Base-by-base conservation (phyloP, 306 rosid genomes). In the Sophora flavescens region DNA sequence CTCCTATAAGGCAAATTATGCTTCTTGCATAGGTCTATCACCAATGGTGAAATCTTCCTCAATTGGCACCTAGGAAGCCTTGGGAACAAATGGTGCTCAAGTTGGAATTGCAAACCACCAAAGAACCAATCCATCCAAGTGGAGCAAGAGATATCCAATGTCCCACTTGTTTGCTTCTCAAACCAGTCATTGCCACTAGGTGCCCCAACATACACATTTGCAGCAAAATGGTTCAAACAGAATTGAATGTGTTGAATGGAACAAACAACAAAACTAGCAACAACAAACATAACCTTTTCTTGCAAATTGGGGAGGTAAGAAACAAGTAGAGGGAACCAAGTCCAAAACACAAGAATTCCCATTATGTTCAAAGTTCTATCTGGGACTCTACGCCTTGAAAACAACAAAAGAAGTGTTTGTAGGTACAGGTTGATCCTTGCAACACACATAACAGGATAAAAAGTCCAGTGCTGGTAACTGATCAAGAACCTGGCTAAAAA, bases 321-420 rank as follows among this genome's bases (percentile, higher is more conserved):
- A 48, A 91, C 90, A 9, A 91, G 82, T 16, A 86, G 89, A 41
- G 92, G 89, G 71, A 85, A 89, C 97, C 97, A 89, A 22, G 84
- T 84, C 97, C 97, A 91, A 60, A 87, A 91, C 41, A 91, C 89
- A 30, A 84, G 56, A 8, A 86, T 79, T 41, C 92, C 97, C 38
- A 79, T 0, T 41, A 91, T 84, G 86, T 91, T 89, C 71, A 84
- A 45, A 0, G 79, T 86, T 58, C 94, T 88, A 36, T 86, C 77
- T 3, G 86, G 91, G 6, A 91, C 81, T 0, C 14, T 78, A 4
- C 88, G 72, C 57, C 48, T 75, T 6, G 87, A 83, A 53, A 76
- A 83, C 74, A 91, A 59, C 0, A 89, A 62, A 64, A 89, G 39
- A 74, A 89, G 30, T 0, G 94, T 87, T 72, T 91, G 97, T 0